phyloP scores from a whole-genome alignment of 2,329 filamentous ascomycete species.

The Aspergillus puulaauensis region DNA sequence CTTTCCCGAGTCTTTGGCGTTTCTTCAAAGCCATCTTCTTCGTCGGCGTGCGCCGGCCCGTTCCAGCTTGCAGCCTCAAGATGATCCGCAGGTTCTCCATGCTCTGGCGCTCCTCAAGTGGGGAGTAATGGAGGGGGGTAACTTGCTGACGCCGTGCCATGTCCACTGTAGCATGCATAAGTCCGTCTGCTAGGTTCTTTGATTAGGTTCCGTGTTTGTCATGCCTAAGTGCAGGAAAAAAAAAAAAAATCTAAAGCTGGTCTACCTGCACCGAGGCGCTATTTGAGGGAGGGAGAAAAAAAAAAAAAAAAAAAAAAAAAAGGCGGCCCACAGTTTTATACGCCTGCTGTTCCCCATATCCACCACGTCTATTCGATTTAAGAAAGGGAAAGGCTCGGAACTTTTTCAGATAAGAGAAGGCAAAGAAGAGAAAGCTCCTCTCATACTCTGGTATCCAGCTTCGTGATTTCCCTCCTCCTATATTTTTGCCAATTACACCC shows the following conservation, averaged over 20 bases:
- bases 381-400: constrained; percentile 7
- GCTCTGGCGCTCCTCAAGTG: constrained; percentile 30
- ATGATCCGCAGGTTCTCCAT: constrained; percentile 42
- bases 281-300: constrained; percentile 7
- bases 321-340: constrained; percentile 38
- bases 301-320: background rate
- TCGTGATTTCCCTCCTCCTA: background rate
- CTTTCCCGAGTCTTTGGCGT: constrained; percentile 30
- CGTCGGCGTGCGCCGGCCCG: constrained; percentile 47
- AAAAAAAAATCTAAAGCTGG: background rate
- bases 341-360: constrained; percentile 38
- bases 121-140: constrained; percentile 32
- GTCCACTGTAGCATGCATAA: constrained; percentile 39
- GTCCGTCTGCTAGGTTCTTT: constrained; percentile 36
- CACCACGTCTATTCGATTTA: constrained; percentile 16
- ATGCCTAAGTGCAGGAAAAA: constrained; percentile 17
- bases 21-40: constrained; percentile 38
- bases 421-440: background rate
- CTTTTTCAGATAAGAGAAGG: constrained; percentile 5
- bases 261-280: constrained; percentile 20
- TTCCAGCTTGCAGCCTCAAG: constrained; percentile 47
- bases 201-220: constrained; percentile 38
- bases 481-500: constrained; percentile 14
- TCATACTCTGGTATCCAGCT: constrained; percentile 3
- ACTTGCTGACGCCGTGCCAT: constrained; percentile 35